Evolutionary conservation across 192 early-diverging fungal species (phyloP), one percentile per base, ranked within the genome.

Genomic region (Coemansia sp.): DNA sequence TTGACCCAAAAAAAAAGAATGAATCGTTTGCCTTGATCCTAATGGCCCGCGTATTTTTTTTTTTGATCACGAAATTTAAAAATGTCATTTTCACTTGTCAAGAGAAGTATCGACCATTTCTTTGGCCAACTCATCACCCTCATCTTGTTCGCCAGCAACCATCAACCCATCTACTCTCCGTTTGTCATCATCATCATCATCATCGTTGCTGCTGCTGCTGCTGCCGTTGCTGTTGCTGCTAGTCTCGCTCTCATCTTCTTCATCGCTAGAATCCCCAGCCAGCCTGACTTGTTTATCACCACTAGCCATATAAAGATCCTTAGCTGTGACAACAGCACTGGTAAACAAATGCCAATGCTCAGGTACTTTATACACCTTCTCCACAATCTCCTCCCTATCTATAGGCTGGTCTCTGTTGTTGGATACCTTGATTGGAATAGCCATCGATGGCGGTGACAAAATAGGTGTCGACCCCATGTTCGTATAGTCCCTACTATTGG

Each of bases 311-410:
- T 68, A 41, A 53, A 85, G 32, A 28, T 85, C 84, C 63, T 71
- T 81, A 15, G 64, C 61, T 0, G 76, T 74, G 17, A 85, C 68
- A 0, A 72, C 58, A 3, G 80, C 80, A 33, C 79, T 78, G 0
- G 73, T 73, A 28, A 85, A 85, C 32, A 64, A 22, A 55, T 83
- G 76, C 84, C 84, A 85, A 56, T 82, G 80, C 8, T 7, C 41
- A 6, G 83, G 83, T 51, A 78, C 70, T 0, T 22, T 28, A 17
- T 70, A 78, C n/a, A 52, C 59, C 64, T 61, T 71, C 39, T 68
- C 65, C 38, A 66, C 34, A 17, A 65, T 33, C 41, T 53, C 64
- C 3, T 28, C 61, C 3, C 34, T 17, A 4, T n/a, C 66, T 8
- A 37, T 60, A 63, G 65, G 1, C 32, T 28, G 36, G 12, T 58